Evolutionary conservation across 441 rosid species (phyloP).

Genomic region (Adansonia gregorii): DNA sequence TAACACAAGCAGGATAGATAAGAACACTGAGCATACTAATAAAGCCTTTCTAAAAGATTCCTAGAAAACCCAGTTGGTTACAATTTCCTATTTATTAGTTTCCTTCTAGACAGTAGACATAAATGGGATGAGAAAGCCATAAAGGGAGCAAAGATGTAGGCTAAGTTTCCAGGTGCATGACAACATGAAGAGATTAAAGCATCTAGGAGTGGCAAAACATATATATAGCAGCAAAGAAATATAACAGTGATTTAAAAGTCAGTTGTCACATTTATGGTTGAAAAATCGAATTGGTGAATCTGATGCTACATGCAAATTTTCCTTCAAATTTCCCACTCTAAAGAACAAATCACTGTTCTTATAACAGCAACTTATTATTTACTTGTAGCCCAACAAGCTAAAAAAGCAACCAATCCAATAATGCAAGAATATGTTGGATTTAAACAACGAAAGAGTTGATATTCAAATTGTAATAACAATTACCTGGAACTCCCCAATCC

Average conservation of each 20-base stretch:
- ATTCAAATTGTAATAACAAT: conserved; percentile 17
- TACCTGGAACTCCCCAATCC: conserved; percentile 99
- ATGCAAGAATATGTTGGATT: conserved; percentile 5
- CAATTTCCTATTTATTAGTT: background rate
- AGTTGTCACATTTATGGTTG: background rate
- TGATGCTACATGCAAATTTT: background rate
- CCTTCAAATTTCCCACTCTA: background rate
- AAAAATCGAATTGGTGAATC: background rate
- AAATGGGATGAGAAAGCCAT: background rate
- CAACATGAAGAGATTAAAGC: background rate
- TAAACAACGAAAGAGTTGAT: background rate
- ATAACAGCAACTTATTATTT: background rate
- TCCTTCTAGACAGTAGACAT: background rate
- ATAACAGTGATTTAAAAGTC: conserved; percentile 11
- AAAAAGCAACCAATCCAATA: background rate
- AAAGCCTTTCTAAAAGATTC: background rate
- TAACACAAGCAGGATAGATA: conserved; percentile 5
- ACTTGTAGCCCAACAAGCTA: background rate
- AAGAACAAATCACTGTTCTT: background rate
- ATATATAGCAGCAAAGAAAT: background rate
- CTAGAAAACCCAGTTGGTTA: background rate
- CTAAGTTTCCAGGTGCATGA: conserved; percentile 2
- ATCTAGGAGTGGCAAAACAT: conserved; percentile 1
- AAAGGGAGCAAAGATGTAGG: background rate
- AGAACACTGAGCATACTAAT: background rate